Percentiles rank a stretch among this genome's conserved stretches.
phyloP scores from a whole-genome alignment of 768 basidiomycete species.

The Cyathus striatus region DNA sequence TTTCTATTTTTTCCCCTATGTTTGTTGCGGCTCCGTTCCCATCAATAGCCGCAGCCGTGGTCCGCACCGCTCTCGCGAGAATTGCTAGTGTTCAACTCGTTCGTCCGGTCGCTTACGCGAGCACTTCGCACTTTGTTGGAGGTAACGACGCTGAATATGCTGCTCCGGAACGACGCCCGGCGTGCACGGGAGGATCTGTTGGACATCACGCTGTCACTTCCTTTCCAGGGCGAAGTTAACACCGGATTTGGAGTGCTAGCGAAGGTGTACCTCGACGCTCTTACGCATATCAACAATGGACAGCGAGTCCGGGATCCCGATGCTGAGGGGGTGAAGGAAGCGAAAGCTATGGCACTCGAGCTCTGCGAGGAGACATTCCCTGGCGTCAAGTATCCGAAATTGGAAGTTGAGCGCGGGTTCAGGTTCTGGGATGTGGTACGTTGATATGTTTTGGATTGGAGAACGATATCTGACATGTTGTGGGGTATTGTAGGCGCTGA shows the following conservation, averaged over 20 bases:
- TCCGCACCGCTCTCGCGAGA: conserved; percentile 95
- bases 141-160: conserved; percentile 88
- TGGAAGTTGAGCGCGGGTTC: conserved; percentile 94
- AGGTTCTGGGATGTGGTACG: conserved; percentile 98
- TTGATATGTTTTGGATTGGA: conserved; percentile 14
- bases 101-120: conserved; percentile 86
- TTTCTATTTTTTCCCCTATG: too few species aligned
- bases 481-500: conserved; percentile 65
- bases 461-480: neutral
- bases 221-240: conserved; percentile 95
- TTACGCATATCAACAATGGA: conserved; percentile 82
- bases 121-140: conserved; percentile 88
- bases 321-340: conserved; percentile 74
- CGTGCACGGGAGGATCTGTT: conserved; percentile 85
- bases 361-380: conserved; percentile 94
- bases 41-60: conserved; percentile 91
- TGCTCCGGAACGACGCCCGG: conserved; percentile 84
- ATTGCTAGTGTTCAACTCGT: conserved; percentile 96
- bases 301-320: conserved; percentile 73
- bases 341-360: conserved; percentile 82
- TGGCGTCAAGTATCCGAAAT: conserved; percentile 81
- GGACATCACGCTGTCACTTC: conserved; percentile 87
- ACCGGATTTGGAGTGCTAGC: conserved; percentile 97
- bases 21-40: too few species aligned
- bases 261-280: conserved; percentile 93